Evolutionary conservation across 225 moss, liverwort and hornwort species (phyloP), one percentile per base, ranked within the genome.

Genomic region (Bryum argenteum): DNA sequence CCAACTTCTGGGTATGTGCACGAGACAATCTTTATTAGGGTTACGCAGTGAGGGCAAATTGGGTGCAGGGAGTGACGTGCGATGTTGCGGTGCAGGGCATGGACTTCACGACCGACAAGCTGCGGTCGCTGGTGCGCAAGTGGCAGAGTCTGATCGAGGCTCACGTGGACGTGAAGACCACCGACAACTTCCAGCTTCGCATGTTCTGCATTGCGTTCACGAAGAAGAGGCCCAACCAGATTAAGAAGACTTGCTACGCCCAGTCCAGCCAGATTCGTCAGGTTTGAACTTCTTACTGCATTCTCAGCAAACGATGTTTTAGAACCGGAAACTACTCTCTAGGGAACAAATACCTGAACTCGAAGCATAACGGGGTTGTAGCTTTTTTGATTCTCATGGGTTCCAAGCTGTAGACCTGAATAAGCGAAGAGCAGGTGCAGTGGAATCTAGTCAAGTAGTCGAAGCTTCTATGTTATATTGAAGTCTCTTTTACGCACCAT

Each of bases 1-100:
- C 93, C 39, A 94, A 94, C 66, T 91, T 93, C 71, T 93, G 93
- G 91, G 90, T 88, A 76, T 3, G 76, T 77, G 0, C 8, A 8
- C 0, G 28, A 2, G 19, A 52, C 10, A 4, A 19, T 8, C 26
- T 14, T 22, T 5, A 14, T 1, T 24, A 51, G 75, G 75, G 4
- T 60, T 75, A 40, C n/a, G 42, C 2, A 28, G 28, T 5, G 2
- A 11, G 43, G 21, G 39, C 12, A 45, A 38, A 66, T n/a, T 19
- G 0, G 55, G 13, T 40, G 23, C 23, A 50, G 59, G 40, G 17
- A 19, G 15, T 67, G 44, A 55, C 17, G 33, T 7, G n/a, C 5
- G 48, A 15, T 48, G 48, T 48, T 48, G 48, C 24, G 20, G 17
- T 71, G 41, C 54, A 87, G 87, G 88, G 88, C 9, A 88, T 85